These are phyloP conservation scores for Mortierella sp. DNA, from an alignment of 371 early-diverging fungal genomes.

Conservation along the genomic window DNA sequence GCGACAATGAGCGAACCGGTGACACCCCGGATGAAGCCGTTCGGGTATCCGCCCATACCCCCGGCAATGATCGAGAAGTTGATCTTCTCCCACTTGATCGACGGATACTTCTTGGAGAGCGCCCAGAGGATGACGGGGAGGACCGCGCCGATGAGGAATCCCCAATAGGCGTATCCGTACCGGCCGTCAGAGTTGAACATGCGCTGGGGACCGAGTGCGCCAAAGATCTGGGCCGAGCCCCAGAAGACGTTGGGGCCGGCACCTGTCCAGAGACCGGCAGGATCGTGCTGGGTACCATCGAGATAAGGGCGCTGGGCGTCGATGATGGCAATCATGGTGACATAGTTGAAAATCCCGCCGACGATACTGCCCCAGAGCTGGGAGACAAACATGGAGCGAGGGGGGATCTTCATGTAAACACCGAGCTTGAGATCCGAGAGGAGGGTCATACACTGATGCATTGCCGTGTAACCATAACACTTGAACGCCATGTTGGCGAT, in stretches of 20 bases:
- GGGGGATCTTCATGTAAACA: conserved; percentile 77
- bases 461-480: conserved; percentile 36
- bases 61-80: conserved; percentile 54
- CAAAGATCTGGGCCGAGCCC: conserved; percentile 55
- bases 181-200: conserved; percentile 69
- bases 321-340: conserved; percentile 68
- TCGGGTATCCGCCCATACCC: conserved; percentile 46
- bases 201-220: conserved; percentile 76
- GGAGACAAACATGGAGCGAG: conserved; percentile 71
- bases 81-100: conserved; percentile 52
- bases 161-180: conserved; percentile 66
- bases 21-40: conserved; percentile 67
- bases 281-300: conserved; percentile 45
- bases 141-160: conserved; percentile 66
- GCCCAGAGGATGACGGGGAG: conserved; percentile 63
- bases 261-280: conserved; percentile 10
- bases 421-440: conserved; percentile 65
- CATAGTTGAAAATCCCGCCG: conserved; percentile 68
- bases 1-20: conserved; percentile 70
- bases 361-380: conserved; percentile 72
- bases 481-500: conserved; percentile 70
- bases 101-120: conserved; percentile 55
- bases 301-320: conserved; percentile 62
- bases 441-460: conserved; percentile 61
- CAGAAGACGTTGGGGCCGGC: conserved; percentile 13